Percentiles rank a stretch among this genome's conserved stretches.
phyloP scores from a whole-genome alignment of 2,329 filamentous ascomycete species.

The Calonectria pauciramosa region DNA sequence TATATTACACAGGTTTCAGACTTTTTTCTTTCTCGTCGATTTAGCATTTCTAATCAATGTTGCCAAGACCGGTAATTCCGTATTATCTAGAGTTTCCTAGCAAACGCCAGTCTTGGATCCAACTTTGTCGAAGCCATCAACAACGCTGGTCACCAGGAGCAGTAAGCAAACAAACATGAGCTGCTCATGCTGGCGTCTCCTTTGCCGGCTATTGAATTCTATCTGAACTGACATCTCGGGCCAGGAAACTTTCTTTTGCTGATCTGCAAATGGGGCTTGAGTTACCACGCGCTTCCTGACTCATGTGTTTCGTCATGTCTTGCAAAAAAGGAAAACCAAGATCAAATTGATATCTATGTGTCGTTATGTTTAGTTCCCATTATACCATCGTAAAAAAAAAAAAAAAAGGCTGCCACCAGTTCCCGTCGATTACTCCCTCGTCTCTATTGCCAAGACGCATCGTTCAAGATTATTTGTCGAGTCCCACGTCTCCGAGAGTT shows the following conservation, averaged over 20 bases:
- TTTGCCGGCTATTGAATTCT: background rate
- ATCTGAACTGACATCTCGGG: background rate
- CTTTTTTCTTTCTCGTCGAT: background rate
- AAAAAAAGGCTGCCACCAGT: background rate
- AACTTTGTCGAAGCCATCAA: background rate
- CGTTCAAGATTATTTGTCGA: background rate
- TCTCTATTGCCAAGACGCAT: background rate
- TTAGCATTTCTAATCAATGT: background rate
- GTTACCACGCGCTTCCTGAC: background rate
- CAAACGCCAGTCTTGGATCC: background rate
- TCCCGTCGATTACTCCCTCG: background rate
- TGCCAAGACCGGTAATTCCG: background rate
- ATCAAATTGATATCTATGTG: conserved; percentile 5
- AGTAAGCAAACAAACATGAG: background rate
- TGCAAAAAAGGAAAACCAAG: background rate
- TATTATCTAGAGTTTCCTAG: background rate
- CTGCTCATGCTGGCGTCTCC: background rate
- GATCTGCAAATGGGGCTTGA: too few species aligned
- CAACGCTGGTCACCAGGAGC: background rate
- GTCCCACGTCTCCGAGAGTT: background rate
- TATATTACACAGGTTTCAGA: background rate
- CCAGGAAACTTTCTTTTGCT: background rate
- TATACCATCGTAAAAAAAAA: background rate
- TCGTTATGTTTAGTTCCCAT: background rate
- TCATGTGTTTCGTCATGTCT: background rate